phyloP scores from a whole-genome alignment of 2,329 filamentous ascomycete genomes.

The Trichoderma simmonsii region DNA sequence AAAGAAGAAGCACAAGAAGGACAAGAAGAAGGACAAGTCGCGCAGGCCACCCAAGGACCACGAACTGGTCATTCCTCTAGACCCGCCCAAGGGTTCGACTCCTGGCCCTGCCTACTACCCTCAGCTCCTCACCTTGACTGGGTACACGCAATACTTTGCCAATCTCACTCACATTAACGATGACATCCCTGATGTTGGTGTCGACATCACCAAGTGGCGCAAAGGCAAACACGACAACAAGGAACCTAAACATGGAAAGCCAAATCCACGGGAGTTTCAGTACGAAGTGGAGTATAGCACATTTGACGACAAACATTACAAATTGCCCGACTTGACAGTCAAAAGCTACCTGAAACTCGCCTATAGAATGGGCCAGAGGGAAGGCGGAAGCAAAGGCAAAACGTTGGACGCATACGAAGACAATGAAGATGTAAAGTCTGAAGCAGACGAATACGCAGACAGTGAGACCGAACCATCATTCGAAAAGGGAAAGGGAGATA shows the following conservation, averaged over 20 bases:
- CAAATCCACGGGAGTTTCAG: conserved; percentile 61
- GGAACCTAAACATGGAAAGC: conserved; percentile 47
- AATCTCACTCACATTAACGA: conserved; percentile 92
- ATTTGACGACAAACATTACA: conserved; percentile 69
- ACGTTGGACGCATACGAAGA: conserved; percentile 24
- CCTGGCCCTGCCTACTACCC: conserved; percentile 89
- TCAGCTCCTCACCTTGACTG: conserved; percentile 73
- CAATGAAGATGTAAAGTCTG: conserved; percentile 28
- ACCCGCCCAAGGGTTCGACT: conserved; percentile 67
- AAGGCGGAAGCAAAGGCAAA: conserved; percentile 20
- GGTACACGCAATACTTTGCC: conserved; percentile 88
- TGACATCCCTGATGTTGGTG: conserved; percentile 45
- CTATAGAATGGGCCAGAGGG: conserved; percentile 61
- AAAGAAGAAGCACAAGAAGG: conserved; percentile 29
- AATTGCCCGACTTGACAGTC: conserved; percentile 79
- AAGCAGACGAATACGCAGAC: conserved; percentile 27
- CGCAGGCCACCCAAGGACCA: conserved; percentile 55
- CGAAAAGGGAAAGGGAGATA: conserved; percentile 38
- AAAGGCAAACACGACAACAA: conserved; percentile 62
- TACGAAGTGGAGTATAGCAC: conserved; percentile 89
- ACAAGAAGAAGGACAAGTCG: conserved; percentile 32
- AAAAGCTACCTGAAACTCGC: conserved; percentile 77
- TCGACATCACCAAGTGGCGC: conserved; percentile 51
- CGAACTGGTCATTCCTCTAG: conserved; percentile 62
- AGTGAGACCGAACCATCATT: conserved; percentile 40